phyloP scores from a whole-genome alignment of 176 grass and related monocot genomes.

The Stipa capillata region DNA sequence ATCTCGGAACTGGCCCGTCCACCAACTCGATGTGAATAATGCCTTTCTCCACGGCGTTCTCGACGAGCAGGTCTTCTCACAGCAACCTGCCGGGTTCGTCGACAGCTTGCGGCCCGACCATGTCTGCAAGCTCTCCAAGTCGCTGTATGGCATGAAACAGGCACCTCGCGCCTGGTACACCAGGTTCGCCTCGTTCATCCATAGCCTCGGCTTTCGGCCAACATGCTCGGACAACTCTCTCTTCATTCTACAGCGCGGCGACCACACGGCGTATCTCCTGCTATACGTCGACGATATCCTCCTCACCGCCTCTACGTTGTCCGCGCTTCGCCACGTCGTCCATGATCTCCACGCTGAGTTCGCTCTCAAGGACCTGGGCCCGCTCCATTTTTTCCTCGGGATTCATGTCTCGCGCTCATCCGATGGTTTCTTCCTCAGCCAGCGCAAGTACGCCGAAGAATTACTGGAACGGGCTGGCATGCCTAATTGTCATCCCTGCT shows the following conservation, averaged over 20 bases:
- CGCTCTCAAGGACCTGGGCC: not conserved
- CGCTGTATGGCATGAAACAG: not conserved
- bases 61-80: not conserved
- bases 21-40: not conserved
- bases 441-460: not conserved
- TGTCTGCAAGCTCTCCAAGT: not conserved
- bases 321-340: too few relatives aligned
- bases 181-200: too few relatives aligned
- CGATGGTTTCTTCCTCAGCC: not conserved
- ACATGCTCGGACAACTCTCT: too few relatives aligned
- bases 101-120: accelerated
- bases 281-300: not conserved
- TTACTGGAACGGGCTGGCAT: not conserved
- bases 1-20: not conserved
- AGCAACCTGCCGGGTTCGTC: not conserved
- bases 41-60: not conserved
- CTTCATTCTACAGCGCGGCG: not conserved
- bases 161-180: not conserved
- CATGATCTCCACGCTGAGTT: not conserved
- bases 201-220: too few relatives aligned
- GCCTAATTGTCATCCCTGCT: not conserved
- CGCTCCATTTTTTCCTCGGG: not conserved
- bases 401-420: not conserved
- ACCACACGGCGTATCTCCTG: too few relatives aligned
- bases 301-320: not conserved